These are phyloP conservation scores for Coniochaeta hoffmannii DNA, from an alignment of 2,329 filamentous ascomycete genomes.

Conservation along the genomic window DNA sequence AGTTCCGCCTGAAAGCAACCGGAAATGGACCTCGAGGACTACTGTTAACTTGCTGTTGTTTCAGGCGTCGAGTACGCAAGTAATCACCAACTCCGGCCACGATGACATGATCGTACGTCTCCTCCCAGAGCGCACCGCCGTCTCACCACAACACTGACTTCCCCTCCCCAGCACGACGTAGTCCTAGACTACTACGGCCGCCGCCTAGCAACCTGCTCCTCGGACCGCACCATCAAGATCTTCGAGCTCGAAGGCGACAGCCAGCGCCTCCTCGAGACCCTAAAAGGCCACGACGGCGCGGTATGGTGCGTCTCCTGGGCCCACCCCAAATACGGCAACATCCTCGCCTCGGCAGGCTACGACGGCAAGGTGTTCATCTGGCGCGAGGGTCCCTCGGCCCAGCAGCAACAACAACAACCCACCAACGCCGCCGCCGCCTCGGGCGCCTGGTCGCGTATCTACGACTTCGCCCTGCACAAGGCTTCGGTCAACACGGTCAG, in stretches of 20 bases:
- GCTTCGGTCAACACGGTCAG: slow-evolving; percentile 94
- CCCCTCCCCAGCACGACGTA: slow-evolving; percentile 70
- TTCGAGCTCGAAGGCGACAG: slow-evolving; percentile 94
- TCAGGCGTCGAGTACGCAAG: slow-evolving; percentile 47
- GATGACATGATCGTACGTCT: slow-evolving; percentile 98
- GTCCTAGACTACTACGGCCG: slow-evolving; percentile 98
- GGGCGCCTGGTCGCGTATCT: slow-evolving; percentile 70
- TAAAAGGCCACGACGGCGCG: slow-evolving; percentile 94
- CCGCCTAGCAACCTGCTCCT: slow-evolving; percentile 92
- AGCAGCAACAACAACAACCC: slow-evolving; percentile 34
- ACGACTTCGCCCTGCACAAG: slow-evolving; percentile 89
- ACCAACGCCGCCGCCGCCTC: slow-evolving; percentile 20
- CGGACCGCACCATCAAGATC: slow-evolving; percentile 98
- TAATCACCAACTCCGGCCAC: slow-evolving; percentile 80
- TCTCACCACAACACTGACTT: neutral
- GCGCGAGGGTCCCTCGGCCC: slow-evolving; percentile 53
- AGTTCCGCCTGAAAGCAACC: neutral
- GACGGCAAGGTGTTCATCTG: slow-evolving; percentile 98
- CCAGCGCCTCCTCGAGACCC: slow-evolving; percentile 82
- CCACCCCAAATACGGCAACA: slow-evolving; percentile 97
- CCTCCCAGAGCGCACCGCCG: neutral
- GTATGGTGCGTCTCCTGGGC: slow-evolving; percentile 99
- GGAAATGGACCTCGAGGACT: neutral
- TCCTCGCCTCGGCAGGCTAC: slow-evolving; percentile 90
- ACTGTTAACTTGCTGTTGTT: slow-evolving; percentile 5